A percentile compares a stretch with the other conserved stretches of the same genome.
phyloP scores from a whole-genome alignment of 495 filamentous ascomycete species.

The Talaromyces ruber region DNA sequence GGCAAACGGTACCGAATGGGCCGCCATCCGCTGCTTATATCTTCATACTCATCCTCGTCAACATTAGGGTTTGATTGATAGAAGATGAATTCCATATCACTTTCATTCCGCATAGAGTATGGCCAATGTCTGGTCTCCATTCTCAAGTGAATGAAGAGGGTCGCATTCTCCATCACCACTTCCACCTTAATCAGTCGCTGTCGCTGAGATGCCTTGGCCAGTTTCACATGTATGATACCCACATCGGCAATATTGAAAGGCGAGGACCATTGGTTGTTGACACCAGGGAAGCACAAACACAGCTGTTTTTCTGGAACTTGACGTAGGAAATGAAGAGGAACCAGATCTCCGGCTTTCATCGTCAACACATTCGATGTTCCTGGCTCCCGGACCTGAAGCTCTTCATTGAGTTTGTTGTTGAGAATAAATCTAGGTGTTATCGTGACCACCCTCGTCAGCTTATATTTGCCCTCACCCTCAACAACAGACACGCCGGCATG shows the following conservation, averaged over 20 bases:
- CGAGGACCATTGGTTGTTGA: conserved; percentile 97
- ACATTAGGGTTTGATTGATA: conserved; percentile 73
- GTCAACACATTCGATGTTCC: conserved; percentile 74
- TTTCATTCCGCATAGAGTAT: conserved; percentile 97
- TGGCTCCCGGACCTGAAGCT: conserved; percentile 81
- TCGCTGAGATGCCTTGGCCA: conserved; percentile 80
- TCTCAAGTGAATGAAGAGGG: conserved; percentile 85
- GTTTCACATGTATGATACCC: conserved; percentile 84
- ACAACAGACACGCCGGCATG: conserved; percentile 82
- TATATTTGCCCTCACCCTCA: conserved; percentile 94
- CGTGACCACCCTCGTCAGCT: conserved; percentile 88
- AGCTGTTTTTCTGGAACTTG: conserved; percentile 75
- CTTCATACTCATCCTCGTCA: conserved; percentile 78
- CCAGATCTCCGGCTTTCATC: conserved; percentile 63
- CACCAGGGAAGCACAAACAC: conserved; percentile 84
- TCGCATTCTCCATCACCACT: conserved; percentile 82
- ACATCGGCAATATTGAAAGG: conserved; percentile 95
- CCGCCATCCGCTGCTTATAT: conserved; percentile 70
- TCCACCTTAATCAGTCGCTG: conserved; percentile 85
- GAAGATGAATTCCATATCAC: conserved; percentile 91
- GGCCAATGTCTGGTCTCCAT: conserved; percentile 92
- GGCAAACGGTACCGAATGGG: conserved; percentile 91
- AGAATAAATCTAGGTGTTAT: conserved; percentile 89
- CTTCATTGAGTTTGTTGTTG: conserved; percentile 85
- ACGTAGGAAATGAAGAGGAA: conserved; percentile 81